phyloP scores from a whole-genome alignment of 2,329 filamentous ascomycete species.

The Fusarium sambucinum region DNA sequence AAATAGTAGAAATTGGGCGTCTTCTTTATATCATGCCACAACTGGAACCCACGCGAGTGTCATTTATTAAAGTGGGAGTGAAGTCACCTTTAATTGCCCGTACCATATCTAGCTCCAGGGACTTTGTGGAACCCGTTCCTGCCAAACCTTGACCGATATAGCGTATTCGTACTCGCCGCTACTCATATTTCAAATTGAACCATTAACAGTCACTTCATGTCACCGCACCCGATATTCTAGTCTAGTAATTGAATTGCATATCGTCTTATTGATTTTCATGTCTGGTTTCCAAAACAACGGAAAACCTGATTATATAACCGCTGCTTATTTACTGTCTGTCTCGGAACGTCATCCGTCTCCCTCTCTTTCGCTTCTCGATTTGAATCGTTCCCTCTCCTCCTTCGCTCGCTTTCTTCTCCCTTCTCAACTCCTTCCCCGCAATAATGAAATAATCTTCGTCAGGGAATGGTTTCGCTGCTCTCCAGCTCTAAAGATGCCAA shows the following conservation, averaged over 20 bases:
- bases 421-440: conserved; percentile 15
- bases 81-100: conserved; percentile 7
- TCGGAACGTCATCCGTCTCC: conserved; percentile 9
- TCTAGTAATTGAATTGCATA: conserved; percentile 22
- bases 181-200: conserved; percentile 9
- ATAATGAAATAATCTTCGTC: conserved; percentile 45
- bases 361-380: conserved; percentile 16
- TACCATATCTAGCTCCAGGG: conserved; percentile 12
- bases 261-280: conserved; percentile 44
- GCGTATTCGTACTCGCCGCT: conserved; percentile 47
- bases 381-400: conserved; percentile 1
- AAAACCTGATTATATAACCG: conserved; percentile 48
- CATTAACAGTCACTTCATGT: background rate
- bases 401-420: conserved; percentile 3
- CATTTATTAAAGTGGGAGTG: conserved; percentile 27
- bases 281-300: conserved; percentile 46
- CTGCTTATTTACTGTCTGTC: conserved; percentile 43
- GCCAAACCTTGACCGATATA: conserved; percentile 37
- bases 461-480: conserved; percentile 48
- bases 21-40: conserved; percentile 38
- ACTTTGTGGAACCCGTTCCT: conserved; percentile 32
- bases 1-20: background rate
- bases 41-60: conserved; percentile 10
- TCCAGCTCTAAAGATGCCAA: conserved; percentile 49
- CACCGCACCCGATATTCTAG: background rate